phyloP scores from a whole-genome alignment of 108 stramenopile genomes.

The Cyclotella kingstonii region DNA sequence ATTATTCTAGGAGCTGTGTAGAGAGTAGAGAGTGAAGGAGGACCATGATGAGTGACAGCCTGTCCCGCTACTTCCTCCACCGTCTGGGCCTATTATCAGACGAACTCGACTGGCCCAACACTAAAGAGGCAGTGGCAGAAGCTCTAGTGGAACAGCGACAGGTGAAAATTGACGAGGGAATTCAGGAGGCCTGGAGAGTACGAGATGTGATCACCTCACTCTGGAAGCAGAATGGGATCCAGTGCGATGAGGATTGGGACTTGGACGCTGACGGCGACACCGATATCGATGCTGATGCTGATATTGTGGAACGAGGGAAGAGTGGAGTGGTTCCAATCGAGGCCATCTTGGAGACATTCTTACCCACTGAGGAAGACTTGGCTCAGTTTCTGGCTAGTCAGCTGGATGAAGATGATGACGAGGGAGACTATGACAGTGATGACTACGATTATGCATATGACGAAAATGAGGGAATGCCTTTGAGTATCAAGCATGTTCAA shows the following conservation, averaged over 20 bases:
- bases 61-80: constrained; percentile 22
- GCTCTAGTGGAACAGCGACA: not conserved
- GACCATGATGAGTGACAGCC: too few species aligned
- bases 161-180: constrained; percentile 1
- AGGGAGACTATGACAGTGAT: not conserved
- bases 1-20: too few species aligned
- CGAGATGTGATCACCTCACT: constrained; percentile 10
- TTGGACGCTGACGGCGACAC: not conserved
- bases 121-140: not conserved
- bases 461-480: not conserved
- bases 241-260: not conserved
- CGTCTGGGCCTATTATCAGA: constrained; percentile 32
- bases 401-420: not conserved
- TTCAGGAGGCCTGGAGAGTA: constrained; percentile 14
- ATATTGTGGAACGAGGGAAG: not conserved
- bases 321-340: constrained; percentile 1
- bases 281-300: not conserved
- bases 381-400: not conserved
- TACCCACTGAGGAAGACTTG: constrained; percentile 10
- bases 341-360: constrained; percentile 3
- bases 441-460: not conserved
- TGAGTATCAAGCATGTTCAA: constrained; percentile 15
- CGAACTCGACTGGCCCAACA: constrained; percentile 26
- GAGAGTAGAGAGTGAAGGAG: too few species aligned
- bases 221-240: not conserved